phyloP scores from a whole-genome alignment of 129 eudicot species.

The Artemisia argyi region DNA sequence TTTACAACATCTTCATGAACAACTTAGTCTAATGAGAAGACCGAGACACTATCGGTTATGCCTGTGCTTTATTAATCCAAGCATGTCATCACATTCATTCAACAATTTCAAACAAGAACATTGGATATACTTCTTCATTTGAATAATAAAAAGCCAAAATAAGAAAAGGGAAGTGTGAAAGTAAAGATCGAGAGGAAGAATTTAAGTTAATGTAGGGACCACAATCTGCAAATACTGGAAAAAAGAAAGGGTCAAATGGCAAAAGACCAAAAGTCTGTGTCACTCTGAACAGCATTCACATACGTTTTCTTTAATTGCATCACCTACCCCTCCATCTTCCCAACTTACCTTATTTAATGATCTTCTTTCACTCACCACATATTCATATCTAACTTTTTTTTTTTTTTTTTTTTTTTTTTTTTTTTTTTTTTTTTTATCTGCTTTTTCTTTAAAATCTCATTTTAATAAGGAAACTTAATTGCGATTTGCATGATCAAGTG shows the following conservation, averaged over 20 bases:
- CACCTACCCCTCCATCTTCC: slow-evolving; percentile 43
- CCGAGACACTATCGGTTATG: too few relatives aligned
- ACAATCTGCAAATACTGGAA: slow-evolving; percentile 24
- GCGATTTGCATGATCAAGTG: background rate
- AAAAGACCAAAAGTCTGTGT: slow-evolving; percentile 27
- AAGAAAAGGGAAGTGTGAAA: background rate
- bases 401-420: too few relatives aligned
- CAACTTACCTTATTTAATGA: slow-evolving; percentile 41
- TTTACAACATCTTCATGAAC: too few relatives aligned
- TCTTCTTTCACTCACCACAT: slow-evolving; percentile 1
- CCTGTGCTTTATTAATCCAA: too few relatives aligned
- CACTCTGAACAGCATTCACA: slow-evolving; percentile 18
- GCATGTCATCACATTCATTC: too few relatives aligned
- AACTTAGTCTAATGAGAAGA: too few relatives aligned
- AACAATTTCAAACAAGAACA: too few relatives aligned
- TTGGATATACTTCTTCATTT: background rate
- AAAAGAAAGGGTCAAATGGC: slow-evolving; percentile 27
- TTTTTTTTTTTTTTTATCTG: too few relatives aligned
- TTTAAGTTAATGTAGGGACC: slow-evolving; percentile 13
- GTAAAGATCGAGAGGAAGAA: background rate
- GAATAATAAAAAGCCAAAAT: background rate
- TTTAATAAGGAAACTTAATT: background rate
- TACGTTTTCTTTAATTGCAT: slow-evolving; percentile 38
- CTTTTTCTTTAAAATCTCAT: background rate
- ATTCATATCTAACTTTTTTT: background rate